Percentiles rank a stretch among this genome's conserved stretches.
These are phyloP conservation scores for Cercospora canescens DNA, from an alignment of 2,329 filamentous ascomycete genomes.

Conservation along the genomic window DNA sequence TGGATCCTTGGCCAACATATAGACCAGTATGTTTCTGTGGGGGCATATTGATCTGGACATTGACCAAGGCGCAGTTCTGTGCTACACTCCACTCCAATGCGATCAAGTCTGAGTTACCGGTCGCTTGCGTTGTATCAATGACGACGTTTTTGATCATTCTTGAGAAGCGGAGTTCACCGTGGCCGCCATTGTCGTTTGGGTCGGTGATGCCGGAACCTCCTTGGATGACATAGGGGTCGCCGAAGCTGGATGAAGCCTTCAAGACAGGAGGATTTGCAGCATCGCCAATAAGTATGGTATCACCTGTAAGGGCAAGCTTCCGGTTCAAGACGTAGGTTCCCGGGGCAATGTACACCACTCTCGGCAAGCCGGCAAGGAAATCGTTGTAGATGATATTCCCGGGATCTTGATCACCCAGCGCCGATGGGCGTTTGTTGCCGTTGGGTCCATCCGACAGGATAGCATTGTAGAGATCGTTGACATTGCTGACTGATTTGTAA, in stretches of 20 bases:
- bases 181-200: constrained; percentile 2
- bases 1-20: constrained; percentile 20
- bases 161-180: constrained; percentile 13
- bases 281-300: constrained; percentile 88
- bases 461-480: not conserved
- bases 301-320: constrained; percentile 74
- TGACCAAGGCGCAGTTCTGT: constrained; percentile 27
- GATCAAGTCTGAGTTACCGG: constrained; percentile 8
- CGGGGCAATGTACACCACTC: constrained; percentile 37
- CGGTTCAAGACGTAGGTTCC: constrained; percentile 52
- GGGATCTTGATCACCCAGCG: not conserved
- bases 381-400: constrained; percentile 5
- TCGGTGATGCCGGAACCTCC: constrained; percentile 16
- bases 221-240: constrained; percentile 21
- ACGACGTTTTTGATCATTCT: constrained; percentile 24
- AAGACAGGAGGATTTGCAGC: constrained; percentile 68
- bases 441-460: constrained; percentile 12
- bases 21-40: constrained; percentile 34
- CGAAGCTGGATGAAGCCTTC: constrained; percentile 44
- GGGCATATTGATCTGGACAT: constrained; percentile 37
- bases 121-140: constrained; percentile 26
- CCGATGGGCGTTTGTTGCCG: constrained; percentile 2
- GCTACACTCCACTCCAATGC: constrained; percentile 28
- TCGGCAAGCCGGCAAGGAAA: constrained; percentile 51
- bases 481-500: not conserved